These are phyloP conservation scores for Brassica carinata DNA, from an alignment of 345 rosid genomes.

Conservation along the genomic window DNA sequence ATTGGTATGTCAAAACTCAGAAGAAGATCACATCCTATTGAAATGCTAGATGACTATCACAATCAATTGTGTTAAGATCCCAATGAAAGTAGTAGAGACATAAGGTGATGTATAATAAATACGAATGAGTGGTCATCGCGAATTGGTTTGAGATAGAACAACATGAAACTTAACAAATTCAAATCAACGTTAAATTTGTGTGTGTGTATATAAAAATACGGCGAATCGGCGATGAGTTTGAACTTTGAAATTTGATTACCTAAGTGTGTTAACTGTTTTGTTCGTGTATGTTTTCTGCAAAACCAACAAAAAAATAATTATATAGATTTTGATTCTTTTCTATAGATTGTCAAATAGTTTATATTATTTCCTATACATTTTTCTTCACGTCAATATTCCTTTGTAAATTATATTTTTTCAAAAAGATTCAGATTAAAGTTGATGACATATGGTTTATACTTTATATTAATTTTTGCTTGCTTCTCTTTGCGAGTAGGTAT, in stretches of 20 bases:
- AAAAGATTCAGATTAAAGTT: not conserved
- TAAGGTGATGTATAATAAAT: not conserved
- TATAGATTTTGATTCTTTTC: not conserved
- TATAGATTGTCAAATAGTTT: not conserved
- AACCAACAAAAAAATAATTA: too few relatives aligned
- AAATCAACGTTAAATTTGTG: too few relatives aligned
- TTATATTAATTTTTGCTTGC: not conserved
- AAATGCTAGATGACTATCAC: not conserved
- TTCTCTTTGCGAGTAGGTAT: constrained; percentile 15
- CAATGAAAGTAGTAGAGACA: not conserved
- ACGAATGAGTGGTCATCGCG: too few relatives aligned
- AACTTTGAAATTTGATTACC: too few relatives aligned
- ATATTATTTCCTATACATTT: not conserved
- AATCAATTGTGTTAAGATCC: not conserved
- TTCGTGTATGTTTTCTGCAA: too few relatives aligned
- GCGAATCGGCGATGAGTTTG: too few relatives aligned
- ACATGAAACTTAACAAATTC: too few relatives aligned
- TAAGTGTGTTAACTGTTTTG: too few relatives aligned
- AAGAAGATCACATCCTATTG: not conserved
- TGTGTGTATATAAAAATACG: too few relatives aligned
- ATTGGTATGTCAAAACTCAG: not conserved
- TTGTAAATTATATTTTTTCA: too few relatives aligned
- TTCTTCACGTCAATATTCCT: not conserved
- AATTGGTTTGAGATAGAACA: too few relatives aligned
- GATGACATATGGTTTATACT: not conserved